Evolutionary conservation across 2,329 filamentous ascomycete species (phyloP), one percentile per base, ranked within the genome.

Genomic region (Ilyonectria robusta): DNA sequence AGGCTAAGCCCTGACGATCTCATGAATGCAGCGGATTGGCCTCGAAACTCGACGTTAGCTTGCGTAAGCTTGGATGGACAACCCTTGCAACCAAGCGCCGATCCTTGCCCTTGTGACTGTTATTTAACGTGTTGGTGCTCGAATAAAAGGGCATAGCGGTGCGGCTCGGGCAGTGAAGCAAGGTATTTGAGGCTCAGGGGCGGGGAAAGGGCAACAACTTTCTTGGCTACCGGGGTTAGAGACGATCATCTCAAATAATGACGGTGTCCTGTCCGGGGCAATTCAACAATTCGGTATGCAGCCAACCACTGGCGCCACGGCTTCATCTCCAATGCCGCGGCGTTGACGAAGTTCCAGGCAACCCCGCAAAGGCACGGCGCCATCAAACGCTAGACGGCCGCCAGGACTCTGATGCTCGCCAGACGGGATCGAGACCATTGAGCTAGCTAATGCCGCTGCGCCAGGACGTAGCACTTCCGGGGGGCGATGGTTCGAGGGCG

Each of bases 391-490:
- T 66, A 62, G 46, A 33, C 46, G 13, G 46, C 35, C 11, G 21
- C 62, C 48, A 50, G 44, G 19, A 44, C 53, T 57, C 23, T 56
- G 31, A 62, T 48, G 29, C n/a, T 23, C 54, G 23, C 44, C 23
- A 17, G 23, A 15, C 23, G 42, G 47, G 13, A 66, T 58, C 63
- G 46, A 66, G 63, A 66, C 63, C 63, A n/a, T 57, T 51, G 54
- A 50, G 29, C 37, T 31, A 64, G 21, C 19, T 31, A 31, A 26
- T 9, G 29, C 13, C 42, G 56, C 23, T 35, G 44, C 51, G 9
- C 37, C 58, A 47, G 57, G 35, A 50, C 46, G 58, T 31, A 23
- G 44, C 15, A 35, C 31, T 26, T 26, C 26, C 26, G 21, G 5
- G 9, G n/a, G 11, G 21, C n/a, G 51, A 26, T 26, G n/a, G 23